These are phyloP conservation scores for Bremia lactucae DNA, from an alignment of 352 stramenopile genomes.

Conservation along the genomic window DNA sequence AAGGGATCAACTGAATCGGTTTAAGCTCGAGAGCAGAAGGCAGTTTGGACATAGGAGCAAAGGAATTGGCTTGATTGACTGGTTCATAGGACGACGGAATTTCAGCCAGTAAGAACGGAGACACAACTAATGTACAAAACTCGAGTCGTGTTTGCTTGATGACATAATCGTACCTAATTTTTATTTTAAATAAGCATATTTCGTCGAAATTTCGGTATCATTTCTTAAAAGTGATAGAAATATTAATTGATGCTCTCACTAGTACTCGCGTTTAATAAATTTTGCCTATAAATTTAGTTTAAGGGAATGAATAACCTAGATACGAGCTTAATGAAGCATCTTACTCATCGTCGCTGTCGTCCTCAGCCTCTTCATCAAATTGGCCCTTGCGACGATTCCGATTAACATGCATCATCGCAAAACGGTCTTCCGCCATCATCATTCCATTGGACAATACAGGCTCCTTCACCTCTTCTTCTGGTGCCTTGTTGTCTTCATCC, in stretches of 20 bases:
- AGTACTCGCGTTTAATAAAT: no score
- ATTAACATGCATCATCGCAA: slow-evolving; percentile 56
- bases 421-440: slow-evolving; percentile 39
- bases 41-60: slow-evolving; percentile 35
- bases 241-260: no score
- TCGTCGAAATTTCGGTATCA: no score
- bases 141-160: no score
- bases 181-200: no score
- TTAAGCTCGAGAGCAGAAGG: slow-evolving; percentile 76
- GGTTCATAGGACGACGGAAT: slow-evolving; percentile 23
- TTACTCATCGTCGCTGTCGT: slow-evolving; percentile 41
- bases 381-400: slow-evolving; percentile 67
- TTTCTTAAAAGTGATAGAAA: no score
- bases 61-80: slow-evolving; percentile 49
- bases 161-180: no score
- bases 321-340: background rate
- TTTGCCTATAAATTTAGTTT: no score
- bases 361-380: slow-evolving; percentile 61
- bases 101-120: slow-evolving; percentile 12
- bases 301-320: no score
- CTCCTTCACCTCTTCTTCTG: slow-evolving; percentile 7
- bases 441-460: slow-evolving; percentile 28
- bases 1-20: slow-evolving; percentile 76
- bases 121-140: no score
- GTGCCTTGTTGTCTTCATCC: slow-evolving; percentile 6